Base-by-base conservation (phyloP, 2,329 filamentous ascomycete species). In the Phialocephala subalpina region DNA sequence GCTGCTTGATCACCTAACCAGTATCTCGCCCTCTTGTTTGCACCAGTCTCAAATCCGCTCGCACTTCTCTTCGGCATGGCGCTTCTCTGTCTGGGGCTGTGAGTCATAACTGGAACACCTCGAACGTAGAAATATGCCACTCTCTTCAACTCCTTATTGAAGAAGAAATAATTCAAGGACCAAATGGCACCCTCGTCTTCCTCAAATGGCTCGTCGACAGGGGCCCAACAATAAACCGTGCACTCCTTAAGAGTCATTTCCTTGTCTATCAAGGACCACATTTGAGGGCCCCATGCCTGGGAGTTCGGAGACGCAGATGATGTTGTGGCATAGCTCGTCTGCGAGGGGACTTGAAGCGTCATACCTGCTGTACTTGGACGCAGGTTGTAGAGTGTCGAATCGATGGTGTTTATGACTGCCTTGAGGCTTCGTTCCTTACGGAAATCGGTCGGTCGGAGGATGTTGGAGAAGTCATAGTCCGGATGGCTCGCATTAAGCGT, bases 111-210 rank as follows among this genome's bases (percentile, higher is more conserved):
- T 65, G 88, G 95, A 55, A 97, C 88, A n/a, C 93, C 94, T 67
- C 95, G 91, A 55, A 97, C 87, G 75, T 97, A 97, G 55, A 99
- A 82, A 77, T 99, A 99, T 67, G 93, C 94, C 20, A 99, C 95
- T 49, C 96, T 89, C 82, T 98, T 98, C 76, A 91, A 86, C 29
- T 90, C 84, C 75, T 95, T 95, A 83, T 97, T 97, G 86, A 97
- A 98, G 79, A 98, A 97, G 82, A 99, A 97, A 80, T 97, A 97
- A 78, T 98, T 94, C 69, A 94, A 85, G 58, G 92, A 94, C 95
- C 95, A 99, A 69, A 99, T 94, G 11, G 94, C 91, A 68, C 93
- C 92, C 75, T 97, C 94, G 68, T 97, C 94, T 69, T 94, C 94
- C 73, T 94, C 91, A 74, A 97, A 97, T 0, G 94, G 93, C 75